These are phyloP conservation scores for Trapa incisa DNA, from an alignment of 345 rosid species.

Conservation along the genomic window DNA sequence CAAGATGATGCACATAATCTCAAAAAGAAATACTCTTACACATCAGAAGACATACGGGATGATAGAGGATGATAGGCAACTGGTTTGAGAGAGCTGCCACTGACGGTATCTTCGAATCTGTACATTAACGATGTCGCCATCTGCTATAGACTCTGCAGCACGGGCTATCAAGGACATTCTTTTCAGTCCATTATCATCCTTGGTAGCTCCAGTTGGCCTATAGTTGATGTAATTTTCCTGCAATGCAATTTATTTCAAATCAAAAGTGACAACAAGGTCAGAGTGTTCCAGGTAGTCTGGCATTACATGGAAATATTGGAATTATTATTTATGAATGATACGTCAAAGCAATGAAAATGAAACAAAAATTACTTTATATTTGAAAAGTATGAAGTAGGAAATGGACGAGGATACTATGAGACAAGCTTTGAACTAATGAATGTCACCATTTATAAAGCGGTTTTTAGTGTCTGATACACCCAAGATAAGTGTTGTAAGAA, in stretches of 20 bases:
- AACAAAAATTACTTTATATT: neutral
- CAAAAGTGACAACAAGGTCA: neutral
- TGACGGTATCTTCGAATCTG: slow-evolving; percentile 90
- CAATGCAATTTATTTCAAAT: slow-evolving; percentile 6
- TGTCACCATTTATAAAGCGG: neutral
- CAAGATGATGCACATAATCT: slow-evolving; percentile 6
- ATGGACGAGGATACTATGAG: neutral
- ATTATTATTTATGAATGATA: neutral
- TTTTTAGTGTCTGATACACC: neutral
- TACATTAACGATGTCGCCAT: slow-evolving; percentile 87
- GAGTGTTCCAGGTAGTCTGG: neutral
- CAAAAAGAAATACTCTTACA: slow-evolving; percentile 4
- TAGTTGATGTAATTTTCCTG: slow-evolving; percentile 97
- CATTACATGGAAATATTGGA: neutral
- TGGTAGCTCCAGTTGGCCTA: slow-evolving; percentile 52
- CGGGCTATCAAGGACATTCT: slow-evolving; percentile 67
- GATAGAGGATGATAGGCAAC: slow-evolving; percentile 68
- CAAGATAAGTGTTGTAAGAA: neutral
- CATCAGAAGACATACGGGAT: slow-evolving; percentile 59
- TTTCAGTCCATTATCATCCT: slow-evolving; percentile 63
- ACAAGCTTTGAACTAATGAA: neutral
- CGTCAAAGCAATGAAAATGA: neutral
- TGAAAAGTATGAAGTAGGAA: neutral
- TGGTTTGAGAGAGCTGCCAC: slow-evolving; percentile 85
- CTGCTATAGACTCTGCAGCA: slow-evolving; percentile 87